These are phyloP conservation scores for Dittrichia graveolens DNA, from an alignment of 129 eudicot species.

Conservation along the genomic window DNA sequence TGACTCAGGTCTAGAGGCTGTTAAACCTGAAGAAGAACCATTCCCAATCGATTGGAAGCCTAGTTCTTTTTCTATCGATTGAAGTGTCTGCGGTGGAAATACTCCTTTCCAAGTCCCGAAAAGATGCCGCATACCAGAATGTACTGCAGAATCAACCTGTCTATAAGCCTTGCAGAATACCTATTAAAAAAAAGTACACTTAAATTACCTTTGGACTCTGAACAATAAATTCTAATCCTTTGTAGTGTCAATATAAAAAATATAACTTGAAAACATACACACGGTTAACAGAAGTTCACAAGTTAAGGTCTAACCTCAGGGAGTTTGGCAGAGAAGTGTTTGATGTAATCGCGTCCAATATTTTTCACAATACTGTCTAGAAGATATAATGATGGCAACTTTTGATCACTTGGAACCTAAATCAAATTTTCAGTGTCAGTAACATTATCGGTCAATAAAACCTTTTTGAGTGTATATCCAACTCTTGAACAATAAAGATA, in stretches of 20 bases:
- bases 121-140: constrained; percentile 89
- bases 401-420: constrained; percentile 94
- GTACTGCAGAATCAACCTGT: constrained; percentile 77
- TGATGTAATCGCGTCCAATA: constrained; percentile 90
- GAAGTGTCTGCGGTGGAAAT: constrained; percentile 81
- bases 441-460: constrained; percentile 6
- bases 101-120: constrained; percentile 99
- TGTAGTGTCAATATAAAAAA: no score
- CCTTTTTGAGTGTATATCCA: not conserved
- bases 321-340: constrained; percentile 70
- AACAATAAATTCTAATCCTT: no score
- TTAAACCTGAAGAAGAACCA: constrained; percentile 61
- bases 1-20: constrained; percentile 63
- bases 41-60: constrained; percentile 61
- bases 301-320: constrained; percentile 79
- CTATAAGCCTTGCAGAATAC: constrained; percentile 95
- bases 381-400: constrained; percentile 91
- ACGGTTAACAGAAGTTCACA: not conserved
- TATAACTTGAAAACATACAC: not conserved
- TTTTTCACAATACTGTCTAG: constrained; percentile 99
- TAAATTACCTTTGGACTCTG: no score
- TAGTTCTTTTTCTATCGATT: constrained; percentile 87
- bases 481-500: constrained; percentile 14
- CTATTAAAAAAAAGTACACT: constrained; percentile 30
- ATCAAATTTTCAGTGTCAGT: constrained; percentile 37